These are phyloP conservation scores for Paulownia fortunei DNA, from an alignment of 257 asterid species.

Conservation along the genomic window DNA sequence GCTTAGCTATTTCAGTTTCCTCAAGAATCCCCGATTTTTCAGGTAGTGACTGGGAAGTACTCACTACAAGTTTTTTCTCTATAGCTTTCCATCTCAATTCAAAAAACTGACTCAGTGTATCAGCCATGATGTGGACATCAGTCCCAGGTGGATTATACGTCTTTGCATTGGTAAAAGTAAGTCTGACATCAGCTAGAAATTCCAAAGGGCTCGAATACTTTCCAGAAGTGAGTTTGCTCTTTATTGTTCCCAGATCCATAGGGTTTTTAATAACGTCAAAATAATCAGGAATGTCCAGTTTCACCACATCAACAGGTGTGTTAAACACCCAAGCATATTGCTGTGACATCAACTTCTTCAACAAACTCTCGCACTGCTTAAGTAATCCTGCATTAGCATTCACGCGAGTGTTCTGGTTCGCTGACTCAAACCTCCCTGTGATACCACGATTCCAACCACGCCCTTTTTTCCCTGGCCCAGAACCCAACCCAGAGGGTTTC, in stretches of 20 bases:
- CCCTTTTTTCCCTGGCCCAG: slow-evolving; percentile 50
- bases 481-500: slow-evolving; percentile 45
- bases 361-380: slow-evolving; percentile 72
- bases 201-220: slow-evolving; percentile 65
- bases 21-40: slow-evolving; percentile 47
- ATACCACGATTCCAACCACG: slow-evolving; percentile 60
- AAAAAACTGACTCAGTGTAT: slow-evolving; percentile 61
- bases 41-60: slow-evolving; percentile 34
- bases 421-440: slow-evolving; percentile 69
- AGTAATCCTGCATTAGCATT: slow-evolving; percentile 45
- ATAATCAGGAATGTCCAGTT: slow-evolving; percentile 78
- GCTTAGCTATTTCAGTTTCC: slow-evolving; percentile 46
- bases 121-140: slow-evolving; percentile 65
- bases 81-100: slow-evolving; percentile 74
- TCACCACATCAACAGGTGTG: slow-evolving; percentile 76
- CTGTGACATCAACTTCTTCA: slow-evolving; percentile 75
- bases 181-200: slow-evolving; percentile 77
- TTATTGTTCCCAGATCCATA: slow-evolving; percentile 90
- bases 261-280: slow-evolving; percentile 76
- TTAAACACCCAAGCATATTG: slow-evolving; percentile 66
- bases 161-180: slow-evolving; percentile 85
- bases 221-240: slow-evolving; percentile 62
- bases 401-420: slow-evolving; percentile 31
- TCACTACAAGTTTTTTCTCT: slow-evolving; percentile 56
- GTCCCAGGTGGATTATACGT: slow-evolving; percentile 83